These are phyloP conservation scores for Colletotrichum cuscutae DNA, from an alignment of 2,329 filamentous ascomycete genomes.

Conservation along the genomic window DNA sequence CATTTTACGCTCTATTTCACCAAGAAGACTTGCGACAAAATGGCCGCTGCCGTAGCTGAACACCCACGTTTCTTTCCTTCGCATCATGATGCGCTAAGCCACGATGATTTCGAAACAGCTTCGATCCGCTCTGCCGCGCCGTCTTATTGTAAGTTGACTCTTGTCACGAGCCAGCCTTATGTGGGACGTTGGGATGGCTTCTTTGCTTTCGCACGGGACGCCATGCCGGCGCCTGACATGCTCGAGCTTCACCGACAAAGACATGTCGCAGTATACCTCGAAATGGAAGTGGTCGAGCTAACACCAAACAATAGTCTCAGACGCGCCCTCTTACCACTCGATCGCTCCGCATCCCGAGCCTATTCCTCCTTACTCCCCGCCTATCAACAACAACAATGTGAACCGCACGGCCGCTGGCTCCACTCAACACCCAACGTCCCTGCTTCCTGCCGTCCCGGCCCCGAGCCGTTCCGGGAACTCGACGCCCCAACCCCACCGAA, in stretches of 20 bases:
- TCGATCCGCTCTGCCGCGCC: constrained; percentile 76
- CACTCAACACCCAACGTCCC: constrained; percentile 35
- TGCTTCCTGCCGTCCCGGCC: constrained; percentile 32
- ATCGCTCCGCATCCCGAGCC: constrained; percentile 57
- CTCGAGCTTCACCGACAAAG: constrained; percentile 1
- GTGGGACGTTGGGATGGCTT: background rate
- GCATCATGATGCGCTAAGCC: constrained; percentile 43
- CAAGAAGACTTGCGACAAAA: background rate
- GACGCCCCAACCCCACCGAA: constrained; percentile 42
- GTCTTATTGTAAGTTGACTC: constrained; percentile 67
- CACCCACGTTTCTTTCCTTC: constrained; percentile 32
- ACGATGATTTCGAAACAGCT: constrained; percentile 73
- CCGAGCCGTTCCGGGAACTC: constrained; percentile 40
- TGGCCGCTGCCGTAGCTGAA: constrained; percentile 28
- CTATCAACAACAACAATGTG: constrained; percentile 36
- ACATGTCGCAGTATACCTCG: background rate
- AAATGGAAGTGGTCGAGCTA: background rate
- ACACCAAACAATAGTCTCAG: constrained; percentile 60
- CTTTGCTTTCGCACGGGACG: background rate
- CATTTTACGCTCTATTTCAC: background rate
- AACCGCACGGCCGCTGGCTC: constrained; percentile 32
- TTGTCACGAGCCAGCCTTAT: background rate
- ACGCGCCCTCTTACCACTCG: constrained; percentile 73
- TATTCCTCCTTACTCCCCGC: constrained; percentile 63
- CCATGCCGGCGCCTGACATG: background rate